These are phyloP conservation scores for Neurospora sp. DNA, from an alignment of 2,329 filamentous ascomycete genomes.

Conservation along the genomic window DNA sequence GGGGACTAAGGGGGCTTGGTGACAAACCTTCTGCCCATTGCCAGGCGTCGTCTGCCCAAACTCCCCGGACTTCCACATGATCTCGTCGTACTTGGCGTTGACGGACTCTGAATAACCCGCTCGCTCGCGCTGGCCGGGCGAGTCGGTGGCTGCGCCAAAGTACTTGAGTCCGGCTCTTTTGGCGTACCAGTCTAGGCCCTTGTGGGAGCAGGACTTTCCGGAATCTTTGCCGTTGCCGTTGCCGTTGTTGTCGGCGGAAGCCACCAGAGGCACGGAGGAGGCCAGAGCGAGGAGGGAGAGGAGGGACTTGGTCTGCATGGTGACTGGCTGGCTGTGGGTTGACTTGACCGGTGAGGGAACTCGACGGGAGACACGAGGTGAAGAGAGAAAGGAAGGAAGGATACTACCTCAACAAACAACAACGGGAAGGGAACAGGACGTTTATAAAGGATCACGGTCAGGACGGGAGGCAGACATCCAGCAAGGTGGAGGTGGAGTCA, in stretches of 20 bases:
- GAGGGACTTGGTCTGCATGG: conserved; percentile 4
- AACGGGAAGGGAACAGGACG: not conserved
- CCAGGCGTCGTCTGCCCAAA: conserved; percentile 54
- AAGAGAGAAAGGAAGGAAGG: not conserved
- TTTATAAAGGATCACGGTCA: not conserved
- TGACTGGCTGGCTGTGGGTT: not conserved
- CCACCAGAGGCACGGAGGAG: conserved; percentile 8
- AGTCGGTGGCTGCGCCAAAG: conserved; percentile 54
- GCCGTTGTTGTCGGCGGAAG: conserved; percentile 1
- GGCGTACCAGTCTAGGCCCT: conserved; percentile 23
- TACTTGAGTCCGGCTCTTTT: conserved; percentile 44
- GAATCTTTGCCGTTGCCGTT: conserved; percentile 1
- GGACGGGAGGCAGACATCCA: not conserved
- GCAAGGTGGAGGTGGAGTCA: not conserved
- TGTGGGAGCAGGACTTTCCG: conserved; percentile 2
- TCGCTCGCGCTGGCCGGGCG: conserved; percentile 30
- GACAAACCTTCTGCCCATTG: conserved; percentile 39
- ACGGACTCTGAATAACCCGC: conserved; percentile 33
- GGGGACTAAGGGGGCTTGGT: too few relatives aligned
- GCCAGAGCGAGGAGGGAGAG: conserved; percentile 11
- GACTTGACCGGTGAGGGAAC: not conserved
- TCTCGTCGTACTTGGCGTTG: conserved; percentile 43
- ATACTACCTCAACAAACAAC: not conserved
- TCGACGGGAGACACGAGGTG: not conserved
- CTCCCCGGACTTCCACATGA: conserved; percentile 43